phyloP scores from a whole-genome alignment of 257 asterid genomes.

The Marsdenia floribunda region DNA sequence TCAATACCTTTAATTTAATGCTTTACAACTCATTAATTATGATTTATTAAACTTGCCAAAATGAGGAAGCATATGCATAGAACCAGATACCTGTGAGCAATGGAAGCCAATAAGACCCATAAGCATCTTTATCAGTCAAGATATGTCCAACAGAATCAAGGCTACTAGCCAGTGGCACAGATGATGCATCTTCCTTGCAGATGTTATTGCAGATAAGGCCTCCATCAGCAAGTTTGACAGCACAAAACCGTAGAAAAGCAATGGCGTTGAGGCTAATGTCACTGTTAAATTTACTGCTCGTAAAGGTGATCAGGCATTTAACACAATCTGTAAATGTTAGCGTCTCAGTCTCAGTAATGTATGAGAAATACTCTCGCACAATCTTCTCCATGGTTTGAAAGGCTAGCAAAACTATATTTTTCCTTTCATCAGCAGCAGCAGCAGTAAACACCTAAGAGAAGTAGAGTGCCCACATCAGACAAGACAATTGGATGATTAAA shows the following conservation, averaged over 20 bases:
- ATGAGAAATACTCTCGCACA: conserved; percentile 90
- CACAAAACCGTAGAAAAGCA: conserved; percentile 98
- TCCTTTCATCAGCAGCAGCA: conserved; percentile 98
- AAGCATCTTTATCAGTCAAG: conserved; percentile 56
- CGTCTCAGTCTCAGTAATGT: conserved; percentile 91
- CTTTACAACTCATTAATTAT: too few species aligned
- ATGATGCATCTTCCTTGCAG: conserved; percentile 42
- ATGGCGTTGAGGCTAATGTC: conserved; percentile 98
- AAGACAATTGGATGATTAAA: conserved; percentile 2
- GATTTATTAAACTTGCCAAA: too few species aligned
- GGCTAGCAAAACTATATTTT: conserved; percentile 88
- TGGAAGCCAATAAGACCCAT: conserved; percentile 75
- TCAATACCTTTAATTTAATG: too few species aligned
- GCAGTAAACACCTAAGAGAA: conserved; percentile 78
- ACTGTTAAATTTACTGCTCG: conserved; percentile 88
- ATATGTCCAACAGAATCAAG: conserved; percentile 49
- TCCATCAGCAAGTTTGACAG: conserved; percentile 96
- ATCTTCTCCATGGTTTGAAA: conserved; percentile 98
- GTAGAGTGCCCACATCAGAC: not conserved
- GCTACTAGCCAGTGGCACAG: conserved; percentile 27
- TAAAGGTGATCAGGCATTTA: conserved; percentile 90
- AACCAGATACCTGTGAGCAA: conserved; percentile 69
- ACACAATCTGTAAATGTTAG: conserved; percentile 90
- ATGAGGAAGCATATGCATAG: not conserved
- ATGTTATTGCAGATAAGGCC: conserved; percentile 74